Evolutionary conservation across 2,329 filamentous ascomycete genomes (phyloP), one percentile per base, ranked within the genome.

Genomic region (Neonectria coccinea): DNA sequence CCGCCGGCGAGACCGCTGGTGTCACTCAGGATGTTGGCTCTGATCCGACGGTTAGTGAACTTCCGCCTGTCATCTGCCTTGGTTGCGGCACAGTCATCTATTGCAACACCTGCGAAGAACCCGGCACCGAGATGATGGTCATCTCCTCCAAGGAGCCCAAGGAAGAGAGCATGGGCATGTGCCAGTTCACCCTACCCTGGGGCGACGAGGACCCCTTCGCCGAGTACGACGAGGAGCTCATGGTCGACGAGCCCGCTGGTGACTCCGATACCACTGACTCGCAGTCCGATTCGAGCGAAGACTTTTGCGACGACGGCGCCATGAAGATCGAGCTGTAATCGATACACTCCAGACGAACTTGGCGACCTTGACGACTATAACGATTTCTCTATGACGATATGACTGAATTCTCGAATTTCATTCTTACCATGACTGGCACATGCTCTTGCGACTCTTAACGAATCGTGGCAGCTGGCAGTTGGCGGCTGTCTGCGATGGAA

Each of bases 1-100:
- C 93, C 65, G 92, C 95, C 27, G 94, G 94, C 75, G 96, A 97
- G 82, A 98, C 95, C 44, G 95, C 96, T 64, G 96, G 97, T 82
- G 95, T 98, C 75, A 97, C 95, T 67, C 93, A 97, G 81, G 97
- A 99, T 82, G 94, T 99, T 76, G 93, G 91, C 77, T 94, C 93
- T 77, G 96, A 99, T 87, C 96, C 96, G 81, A 99, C 97, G 89
- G 95, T 99, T 91, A 88, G 95, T 97, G 77, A 81, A 73, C 72
- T 79, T 77, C 76, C 79, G 76, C 77, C 76, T 67, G 69, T 79
- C 62, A 68, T 82, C 65, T 87, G 84, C 76, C 76, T 83, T 58
- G 75, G 79, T 64, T 87, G 85, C 72, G 84, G 84, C 68, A 60
- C 67, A 59, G 71, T 82, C 66, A 78, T 86, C 64, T 72, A 74